These are phyloP conservation scores for Chalciporus sphaerocephalus DNA, from an alignment of 768 basidiomycete genomes.

Conservation along the genomic window DNA sequence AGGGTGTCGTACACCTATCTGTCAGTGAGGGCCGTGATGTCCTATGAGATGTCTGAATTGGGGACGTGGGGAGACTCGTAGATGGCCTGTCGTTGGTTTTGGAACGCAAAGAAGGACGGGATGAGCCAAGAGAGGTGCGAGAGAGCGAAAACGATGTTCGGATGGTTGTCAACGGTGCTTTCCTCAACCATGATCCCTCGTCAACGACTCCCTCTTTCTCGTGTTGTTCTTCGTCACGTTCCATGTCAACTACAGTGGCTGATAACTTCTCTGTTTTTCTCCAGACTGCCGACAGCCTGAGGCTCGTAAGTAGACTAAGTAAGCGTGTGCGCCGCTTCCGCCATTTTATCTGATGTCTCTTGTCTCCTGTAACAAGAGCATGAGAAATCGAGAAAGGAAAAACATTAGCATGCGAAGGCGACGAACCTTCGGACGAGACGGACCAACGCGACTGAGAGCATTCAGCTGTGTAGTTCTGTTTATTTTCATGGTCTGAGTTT, in stretches of 20 bases:
- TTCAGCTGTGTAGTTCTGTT: neutral
- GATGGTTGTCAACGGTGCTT: slow-evolving; percentile 24
- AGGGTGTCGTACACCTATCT: neutral
- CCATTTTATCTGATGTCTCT: slow-evolving; percentile 18
- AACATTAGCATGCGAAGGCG: slow-evolving; percentile 8
- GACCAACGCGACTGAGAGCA: slow-evolving; percentile 19
- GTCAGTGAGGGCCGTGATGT: slow-evolving; percentile 18
- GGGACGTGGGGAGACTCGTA: slow-evolving; percentile 21
- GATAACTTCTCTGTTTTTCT: slow-evolving; percentile 18
- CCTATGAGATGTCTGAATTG: slow-evolving; percentile 15
- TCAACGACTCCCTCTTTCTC: slow-evolving; percentile 15
- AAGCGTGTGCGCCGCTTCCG: slow-evolving; percentile 30
- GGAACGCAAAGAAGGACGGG: slow-evolving; percentile 20
- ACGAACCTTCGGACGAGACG: slow-evolving; percentile 30
- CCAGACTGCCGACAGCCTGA: slow-evolving; percentile 7
- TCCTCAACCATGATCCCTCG: slow-evolving; percentile 24
- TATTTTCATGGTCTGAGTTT: neutral
- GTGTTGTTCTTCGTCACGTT: slow-evolving; percentile 14
- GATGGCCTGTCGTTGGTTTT: slow-evolving; percentile 27
- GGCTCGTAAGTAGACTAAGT: slow-evolving; percentile 28
- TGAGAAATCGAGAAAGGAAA: slow-evolving; percentile 4
- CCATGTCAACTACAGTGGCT: slow-evolving; percentile 14
- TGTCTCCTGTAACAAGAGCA: slow-evolving; percentile 15
- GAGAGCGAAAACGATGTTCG: slow-evolving; percentile 30
- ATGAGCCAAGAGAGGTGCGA: slow-evolving; percentile 26